These are phyloP conservation scores for Lichtheimia hyalospora DNA, from an alignment of 371 early-diverging fungal species.

Conservation along the genomic window DNA sequence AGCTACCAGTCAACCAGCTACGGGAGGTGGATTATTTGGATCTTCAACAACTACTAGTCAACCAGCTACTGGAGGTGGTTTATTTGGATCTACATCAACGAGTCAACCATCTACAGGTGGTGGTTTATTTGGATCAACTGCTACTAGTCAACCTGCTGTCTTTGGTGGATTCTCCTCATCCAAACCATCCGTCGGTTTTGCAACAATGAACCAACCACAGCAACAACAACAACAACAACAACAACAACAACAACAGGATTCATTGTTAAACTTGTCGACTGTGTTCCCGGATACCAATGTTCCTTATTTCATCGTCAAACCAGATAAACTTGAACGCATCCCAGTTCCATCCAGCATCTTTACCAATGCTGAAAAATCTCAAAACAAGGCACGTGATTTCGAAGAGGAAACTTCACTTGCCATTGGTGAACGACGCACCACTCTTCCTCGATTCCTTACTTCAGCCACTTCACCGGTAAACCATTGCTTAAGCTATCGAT, in stretches of 20 bases:
- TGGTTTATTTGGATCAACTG: neutral
- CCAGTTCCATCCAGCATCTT: slow-evolving; percentile 9
- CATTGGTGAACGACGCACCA: slow-evolving; percentile 14
- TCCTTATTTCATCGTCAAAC: slow-evolving; percentile 20
- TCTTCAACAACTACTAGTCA: neutral
- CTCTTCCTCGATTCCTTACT: slow-evolving; percentile 23
- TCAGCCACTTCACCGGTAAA: slow-evolving; percentile 7
- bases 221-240: slow-evolving; percentile 23
- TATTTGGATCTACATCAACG: neutral
- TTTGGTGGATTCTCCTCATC: no score
- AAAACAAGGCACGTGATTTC: neutral
- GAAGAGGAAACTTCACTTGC: neutral
- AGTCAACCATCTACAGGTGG: neutral
- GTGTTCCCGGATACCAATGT: slow-evolving; percentile 26
- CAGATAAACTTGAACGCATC: slow-evolving; percentile 12
- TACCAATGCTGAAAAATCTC: slow-evolving; percentile 3
- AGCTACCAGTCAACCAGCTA: neutral
- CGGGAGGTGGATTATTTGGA: neutral
- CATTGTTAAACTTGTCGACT: slow-evolving; percentile 15
- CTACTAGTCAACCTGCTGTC: no score
- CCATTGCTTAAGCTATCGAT: neutral
- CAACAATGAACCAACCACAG: slow-evolving; percentile 6
- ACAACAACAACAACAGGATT: slow-evolving; percentile 20
- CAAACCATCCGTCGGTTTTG: neutral
- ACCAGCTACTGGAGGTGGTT: neutral